Evolutionary conservation across 192 early-diverging fungal genomes (phyloP).

Genomic region (Rhizophagus prolifer): DNA sequence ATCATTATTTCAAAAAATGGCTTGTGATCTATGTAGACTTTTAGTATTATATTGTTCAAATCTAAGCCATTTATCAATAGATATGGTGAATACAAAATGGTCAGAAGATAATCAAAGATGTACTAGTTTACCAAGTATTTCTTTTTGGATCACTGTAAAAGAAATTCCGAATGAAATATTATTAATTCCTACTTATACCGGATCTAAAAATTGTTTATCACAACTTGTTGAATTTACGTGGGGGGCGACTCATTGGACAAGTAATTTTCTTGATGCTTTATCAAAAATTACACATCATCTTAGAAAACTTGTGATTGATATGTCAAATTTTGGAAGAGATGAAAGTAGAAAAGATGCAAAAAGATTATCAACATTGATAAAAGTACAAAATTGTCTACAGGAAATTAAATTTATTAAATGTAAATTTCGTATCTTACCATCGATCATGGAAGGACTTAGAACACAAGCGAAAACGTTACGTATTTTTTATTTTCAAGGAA

Average conservation of each 20-base stretch:
- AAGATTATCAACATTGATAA: not conserved
- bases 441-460: conserved; percentile 10
- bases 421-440: not conserved
- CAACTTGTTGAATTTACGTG: conserved; percentile 8
- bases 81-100: conserved; percentile 8
- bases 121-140: conserved; percentile 7
- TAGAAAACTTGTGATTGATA: conserved; percentile 5
- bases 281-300: not conserved
- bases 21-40: not conserved
- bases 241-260: conserved; percentile 9
- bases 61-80: conserved; percentile 2
- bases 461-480: conserved; percentile 4
- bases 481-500: conserved; percentile 3
- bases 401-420: conserved; percentile 14
- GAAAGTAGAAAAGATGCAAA: not conserved
- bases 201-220: not conserved
- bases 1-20: not conserved
- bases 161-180: not conserved
- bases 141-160: conserved; percentile 4
- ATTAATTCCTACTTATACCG: not conserved
- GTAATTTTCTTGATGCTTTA: not conserved
- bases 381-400: not conserved
- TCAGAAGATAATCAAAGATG: not conserved
- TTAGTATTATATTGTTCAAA: conserved; percentile 9
- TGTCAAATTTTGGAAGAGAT: conserved; percentile 14